Conservation (phyloP, 108 stramenopile species). For the Bacterosira constricta region DNA sequence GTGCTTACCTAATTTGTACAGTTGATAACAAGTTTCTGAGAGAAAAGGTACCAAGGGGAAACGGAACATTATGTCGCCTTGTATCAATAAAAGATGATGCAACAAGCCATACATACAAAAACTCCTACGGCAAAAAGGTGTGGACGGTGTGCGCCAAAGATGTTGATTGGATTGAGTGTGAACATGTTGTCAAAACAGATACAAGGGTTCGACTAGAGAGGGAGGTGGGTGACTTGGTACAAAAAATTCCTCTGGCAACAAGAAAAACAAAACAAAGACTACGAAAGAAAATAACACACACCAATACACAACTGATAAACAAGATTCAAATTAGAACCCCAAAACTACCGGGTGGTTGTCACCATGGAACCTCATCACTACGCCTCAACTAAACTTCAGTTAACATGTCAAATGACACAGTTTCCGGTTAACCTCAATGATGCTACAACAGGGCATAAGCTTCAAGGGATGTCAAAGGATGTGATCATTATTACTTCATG, state of each 20-base stretch:
- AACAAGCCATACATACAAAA: background rate
- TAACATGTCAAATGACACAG: slow-evolving; percentile 16
- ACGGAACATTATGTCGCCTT: slow-evolving; percentile 20
- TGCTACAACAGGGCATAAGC: slow-evolving; percentile 9
- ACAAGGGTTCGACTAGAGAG: background rate
- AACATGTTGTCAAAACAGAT: background rate
- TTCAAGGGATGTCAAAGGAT: background rate
- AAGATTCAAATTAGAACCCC: background rate
- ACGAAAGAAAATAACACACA: background rate
- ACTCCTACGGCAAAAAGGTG: slow-evolving; percentile 26
- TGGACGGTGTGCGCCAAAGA: slow-evolving; percentile 17
- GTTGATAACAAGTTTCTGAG: slow-evolving; percentile 3
- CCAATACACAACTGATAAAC: background rate
- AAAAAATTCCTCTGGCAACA: background rate
- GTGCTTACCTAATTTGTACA: slow-evolving; percentile 6
- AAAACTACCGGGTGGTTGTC: background rate
- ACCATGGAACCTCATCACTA: slow-evolving; percentile 7
- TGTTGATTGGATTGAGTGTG: slow-evolving; percentile 15
- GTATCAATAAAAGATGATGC: slow-evolving; percentile 8
- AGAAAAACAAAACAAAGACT: slow-evolving; percentile 9
- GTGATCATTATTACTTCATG: background rate
- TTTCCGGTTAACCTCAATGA: slow-evolving; percentile 19
- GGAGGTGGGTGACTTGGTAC: slow-evolving; percentile 1
- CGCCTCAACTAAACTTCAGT: background rate
- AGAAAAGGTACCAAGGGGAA: slow-evolving; percentile 15